Base-by-base conservation (phyloP, 2,329 filamentous ascomycete species). In the Clathrospora elynae region DNA sequence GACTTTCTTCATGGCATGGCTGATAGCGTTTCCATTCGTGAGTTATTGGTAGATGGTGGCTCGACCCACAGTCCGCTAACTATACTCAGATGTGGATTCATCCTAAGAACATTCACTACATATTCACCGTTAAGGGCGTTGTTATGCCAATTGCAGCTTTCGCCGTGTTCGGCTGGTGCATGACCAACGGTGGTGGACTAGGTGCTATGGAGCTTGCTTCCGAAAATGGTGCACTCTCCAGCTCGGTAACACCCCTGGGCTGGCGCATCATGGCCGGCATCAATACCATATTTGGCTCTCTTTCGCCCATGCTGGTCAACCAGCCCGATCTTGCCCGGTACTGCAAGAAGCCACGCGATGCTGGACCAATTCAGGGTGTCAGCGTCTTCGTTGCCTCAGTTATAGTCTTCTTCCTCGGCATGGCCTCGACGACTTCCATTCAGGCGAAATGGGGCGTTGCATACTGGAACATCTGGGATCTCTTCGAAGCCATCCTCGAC, bases 391-490 rank as follows among this genome's bases (percentile, higher is more conserved):
- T 71, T 28, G 66, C 64, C 41, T 70, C 72, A 23, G 53, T 70
- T 6, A 50, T 73, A 8, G 67, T 74, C 25, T 73, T 75, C 49
- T 66, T 73, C 28, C 55, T 75, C 6, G 71, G 72, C 10, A 62
- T 70, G 12, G 63, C 62, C 4, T 71, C 71, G 0, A 75, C 72
- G 0, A 56, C 47, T 8, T 67, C 69, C 2, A 71, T 71, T 12
- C 60, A 67, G 2, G 49, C 57, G 1, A 62, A 56, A 3, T 65
- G 66, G 23, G 72, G 72, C 3, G 62, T 66, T 5, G 65, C 66
- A 3, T 71, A 73, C 50, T 76, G 73, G 73, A 75, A 76, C 37
- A 56, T 72, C 2, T 75, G 73, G 72, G 73, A 75, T 49, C 63
- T 75, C n/a, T 70, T 71, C 37, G 57, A 71, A 67, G 26, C 63